Base-by-base conservation (phyloP, 768 basidiomycete species). In the Tricholoma matsutake region DNA sequence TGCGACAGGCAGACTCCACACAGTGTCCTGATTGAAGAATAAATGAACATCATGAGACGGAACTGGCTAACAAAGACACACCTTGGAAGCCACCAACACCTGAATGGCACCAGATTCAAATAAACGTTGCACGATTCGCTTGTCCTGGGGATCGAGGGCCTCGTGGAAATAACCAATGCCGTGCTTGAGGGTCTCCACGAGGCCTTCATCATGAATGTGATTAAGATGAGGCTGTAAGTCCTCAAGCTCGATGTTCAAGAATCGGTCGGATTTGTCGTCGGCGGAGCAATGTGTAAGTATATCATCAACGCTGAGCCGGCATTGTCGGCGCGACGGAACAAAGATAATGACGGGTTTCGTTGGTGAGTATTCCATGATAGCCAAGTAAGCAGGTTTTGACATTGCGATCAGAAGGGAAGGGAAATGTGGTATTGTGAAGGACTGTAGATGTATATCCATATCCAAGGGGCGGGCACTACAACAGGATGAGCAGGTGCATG, bases 331-430 rank as follows among this genome's bases (percentile, higher is more conserved):
- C 18, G 94, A 94, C 0, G 94, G 91, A 0, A 98, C 96, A 62
- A 98, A 98, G 63, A 92, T 77, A 67, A 98, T 89, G 63, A 94
- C 92, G 0, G 96, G 96, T 67, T 91, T 92, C 4, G 84, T 81
- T 0, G 87, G 83, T 0, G 97, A 88, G 64, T 94, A 88, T 69
- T 99, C 96, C 47, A 87, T 78, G 62, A 98, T 90, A 31, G 96
- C 88, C 6, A 98, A 84, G 72, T 98, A 98, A 0, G 96, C 92
- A 0, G 97, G 97, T 71, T 98, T 98, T 8, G 96, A 95, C 97
- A 99, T 98, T 49, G 95, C 85, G 61, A 98, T 94, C 96, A 99
- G 98, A 43, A 99, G 79, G 0, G 95, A 97, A 0, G 97, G 95
- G 86, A 96, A 97, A 70, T 98, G 97, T n/a, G 95, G 93, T 51